Base-by-base conservation (phyloP, 352 stramenopile genomes). In the Pythium plurisporium region DNA sequence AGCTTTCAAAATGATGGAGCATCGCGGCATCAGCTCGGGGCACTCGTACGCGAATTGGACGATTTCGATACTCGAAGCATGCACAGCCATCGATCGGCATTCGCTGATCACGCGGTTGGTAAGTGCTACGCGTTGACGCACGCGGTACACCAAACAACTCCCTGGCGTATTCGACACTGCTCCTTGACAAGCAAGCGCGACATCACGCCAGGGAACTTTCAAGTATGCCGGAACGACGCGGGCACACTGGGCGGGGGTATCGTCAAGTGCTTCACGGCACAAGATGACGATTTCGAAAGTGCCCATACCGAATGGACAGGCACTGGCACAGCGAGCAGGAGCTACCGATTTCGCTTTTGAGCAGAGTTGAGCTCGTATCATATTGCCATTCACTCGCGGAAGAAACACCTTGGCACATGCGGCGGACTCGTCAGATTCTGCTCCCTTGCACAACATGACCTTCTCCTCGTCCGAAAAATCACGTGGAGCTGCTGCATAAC, bases 31-130 rank as follows among this genome's bases (percentile, higher is more conserved):
- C 8, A 91, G 62, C 45, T 82, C 44, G 5, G 45, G 31, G 26
- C 78, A 87, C 12, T 73, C 59, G 51, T 87, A 86, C 19, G 65
- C 52, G 7, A 83, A 74, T 15, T 75, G 45, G 4, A 63, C 57
- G 44, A 91, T 75, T 37, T 74, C 58, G 2, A 88, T 68, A 8
- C 63, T 61, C 12, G 72, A 30, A 20, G 77, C 58, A 20, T 20
- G 30, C 7, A 70, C 54, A 0, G 58, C 46, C 34, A 61, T 67
- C 22, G 14, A 12, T 20, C 74, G 65, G 14, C 76, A 87, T 5
- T 82, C 63, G 2, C 9, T 19, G 0, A 86, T 56, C 7, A 78
- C 17, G 10, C 40, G 26, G 3, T 43, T 43, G 0, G 31, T 66
- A n/a, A 78, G 19, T 15, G 63, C 10, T 2, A 33, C 27, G 4